These are phyloP conservation scores for Aspergillus brunneoviolaceus DNA, from an alignment of 2,329 filamentous ascomycete species.

Conservation along the genomic window DNA sequence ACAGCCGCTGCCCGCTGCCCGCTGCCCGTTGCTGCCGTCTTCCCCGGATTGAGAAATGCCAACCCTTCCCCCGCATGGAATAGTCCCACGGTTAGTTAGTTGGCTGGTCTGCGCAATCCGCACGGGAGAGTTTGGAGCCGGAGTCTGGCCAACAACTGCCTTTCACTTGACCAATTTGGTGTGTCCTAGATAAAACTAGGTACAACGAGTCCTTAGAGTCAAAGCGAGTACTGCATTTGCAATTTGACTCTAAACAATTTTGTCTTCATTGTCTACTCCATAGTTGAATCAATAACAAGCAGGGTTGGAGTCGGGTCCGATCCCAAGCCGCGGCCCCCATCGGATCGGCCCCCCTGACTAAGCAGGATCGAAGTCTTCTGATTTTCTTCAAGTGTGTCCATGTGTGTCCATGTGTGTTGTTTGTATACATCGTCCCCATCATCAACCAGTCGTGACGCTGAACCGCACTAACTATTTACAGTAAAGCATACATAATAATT, in stretches of 20 bases:
- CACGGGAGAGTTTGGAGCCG: not conserved
- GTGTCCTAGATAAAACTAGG: no score
- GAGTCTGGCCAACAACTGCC: not conserved
- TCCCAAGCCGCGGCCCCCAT: conserved; percentile 21
- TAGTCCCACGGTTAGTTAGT: no score
- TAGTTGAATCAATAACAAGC: not conserved
- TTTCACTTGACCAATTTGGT: no score
- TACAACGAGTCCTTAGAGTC: no score
- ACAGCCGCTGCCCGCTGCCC: conserved; percentile 5
- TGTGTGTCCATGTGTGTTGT: no score
- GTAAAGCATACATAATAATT: conserved; percentile 3
- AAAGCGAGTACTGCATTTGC: no score
- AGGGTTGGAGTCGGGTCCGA: not conserved
- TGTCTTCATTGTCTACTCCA: no score
- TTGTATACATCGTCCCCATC: conserved; percentile 4
- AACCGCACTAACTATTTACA: conserved; percentile 14
- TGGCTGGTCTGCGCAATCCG: not conserved
- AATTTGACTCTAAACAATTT: no score
- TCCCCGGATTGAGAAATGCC: conserved; percentile 16
- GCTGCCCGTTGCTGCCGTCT: not conserved
- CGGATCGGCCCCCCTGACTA: not conserved
- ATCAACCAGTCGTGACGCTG: conserved; percentile 9
- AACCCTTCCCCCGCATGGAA: conserved; percentile 9
- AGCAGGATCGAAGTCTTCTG: not conserved
- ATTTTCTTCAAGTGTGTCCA: no score